Base-by-base conservation (phyloP, 257 asterid genomes). In the Petunia secreta region DNA sequence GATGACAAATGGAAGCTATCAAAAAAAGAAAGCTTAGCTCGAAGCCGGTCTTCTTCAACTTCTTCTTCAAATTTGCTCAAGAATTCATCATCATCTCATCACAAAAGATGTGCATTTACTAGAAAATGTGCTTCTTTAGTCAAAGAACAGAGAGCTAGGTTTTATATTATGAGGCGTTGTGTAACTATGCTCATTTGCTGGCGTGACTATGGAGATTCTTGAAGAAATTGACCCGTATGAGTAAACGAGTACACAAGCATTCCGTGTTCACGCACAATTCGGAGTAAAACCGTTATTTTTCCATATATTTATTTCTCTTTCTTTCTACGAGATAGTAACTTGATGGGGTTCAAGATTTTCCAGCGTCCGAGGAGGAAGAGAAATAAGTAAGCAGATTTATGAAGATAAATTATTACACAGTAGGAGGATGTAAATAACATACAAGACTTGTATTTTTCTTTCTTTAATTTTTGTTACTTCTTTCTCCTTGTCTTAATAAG, bases 141-240 rank as follows among this genome's bases (percentile, higher is more conserved):
- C 3, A 94, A 94, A 69, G 93, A 94, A 68, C 98, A 94, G 37
- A 89, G 97, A 79, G 97, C 97, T 54, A 89, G 93, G 79, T 94
- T 92, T 43, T 94, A 94, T 83, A 92, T 92, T 89, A 82, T 94
- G 94, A 88, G 98, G 78, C 89, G 97, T 48, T 94, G 98, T 59
- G 97, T 94, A 14, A 87, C 93, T n/a, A 94, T 94, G 97, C 93
- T 94, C 39, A 83, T 92, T 59, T 94, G 98, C 87, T 94, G 97
- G 97, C 89, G 96, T 62, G 97, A 94, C 16, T 94, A 92, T 39
- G 38, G 79, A 41, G 95, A 94, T 84, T 86, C 92, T 41, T 93
- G 91, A 91, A 71, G 25, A n/a, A 34, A 5, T 40, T 44, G 43
- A 37, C 46, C 25, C 10, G 71, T 63, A 4, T 9, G 46, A 36